These are phyloP conservation scores for Quercus robur DNA, from an alignment of 306 rosid genomes.

Conservation along the genomic window DNA sequence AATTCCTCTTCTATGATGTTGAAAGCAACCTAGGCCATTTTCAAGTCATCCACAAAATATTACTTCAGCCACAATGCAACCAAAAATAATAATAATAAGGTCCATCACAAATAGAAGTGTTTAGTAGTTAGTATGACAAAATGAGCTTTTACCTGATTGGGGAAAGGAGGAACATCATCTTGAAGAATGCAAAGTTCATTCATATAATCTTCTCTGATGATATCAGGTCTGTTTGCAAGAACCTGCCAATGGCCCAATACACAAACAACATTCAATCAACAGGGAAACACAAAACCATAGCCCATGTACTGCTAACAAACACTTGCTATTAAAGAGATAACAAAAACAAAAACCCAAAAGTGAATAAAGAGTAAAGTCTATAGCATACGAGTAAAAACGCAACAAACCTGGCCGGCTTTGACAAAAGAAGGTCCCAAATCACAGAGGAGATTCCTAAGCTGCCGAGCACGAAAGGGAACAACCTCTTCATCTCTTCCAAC, in stretches of 20 bases:
- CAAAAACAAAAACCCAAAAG: background rate
- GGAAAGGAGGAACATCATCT: conserved; percentile 97
- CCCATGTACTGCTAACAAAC: background rate
- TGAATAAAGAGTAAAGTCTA: background rate
- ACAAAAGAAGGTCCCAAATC: conserved; percentile 93
- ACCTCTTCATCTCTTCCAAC: conserved; percentile 99
- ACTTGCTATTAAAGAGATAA: background rate
- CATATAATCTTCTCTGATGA: conserved; percentile 99
- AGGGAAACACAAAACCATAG: conserved; percentile 3
- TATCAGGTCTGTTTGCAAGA: conserved; percentile 98
- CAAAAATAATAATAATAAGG: background rate
- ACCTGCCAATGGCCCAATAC: conserved; percentile 50
- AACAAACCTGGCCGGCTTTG: conserved; percentile 93
- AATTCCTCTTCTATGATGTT: conserved; percentile 87
- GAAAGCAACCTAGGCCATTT: conserved; percentile 70
- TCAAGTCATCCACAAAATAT: conserved; percentile 16
- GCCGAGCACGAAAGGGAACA: conserved; percentile 94
- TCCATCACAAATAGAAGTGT: conserved; percentile 5
- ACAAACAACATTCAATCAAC: conserved; percentile 24
- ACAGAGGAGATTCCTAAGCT: conserved; percentile 92
- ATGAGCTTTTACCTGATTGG: conserved; percentile 63
- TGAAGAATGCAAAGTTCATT: conserved; percentile 99
- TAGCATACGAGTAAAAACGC: conserved; percentile 4
- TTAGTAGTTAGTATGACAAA: background rate
- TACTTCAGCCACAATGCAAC: conserved; percentile 7